Conservation (phyloP, 2,329 filamentous ascomycete species). For the Alternaria sp. region DNA sequence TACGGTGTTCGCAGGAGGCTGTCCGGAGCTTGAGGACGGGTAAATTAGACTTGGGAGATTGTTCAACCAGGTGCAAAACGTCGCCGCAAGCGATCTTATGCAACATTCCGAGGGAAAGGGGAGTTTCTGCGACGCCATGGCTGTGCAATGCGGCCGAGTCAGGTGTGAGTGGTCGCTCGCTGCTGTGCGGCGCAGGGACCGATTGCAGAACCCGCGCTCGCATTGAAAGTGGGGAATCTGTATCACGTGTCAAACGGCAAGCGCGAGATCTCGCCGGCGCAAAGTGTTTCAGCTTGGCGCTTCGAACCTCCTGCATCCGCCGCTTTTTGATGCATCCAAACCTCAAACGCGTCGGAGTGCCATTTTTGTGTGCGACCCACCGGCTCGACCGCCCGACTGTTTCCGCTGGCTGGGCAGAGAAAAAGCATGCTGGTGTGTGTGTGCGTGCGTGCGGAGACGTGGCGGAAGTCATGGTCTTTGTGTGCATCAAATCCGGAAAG, state of each 20-base stretch:
- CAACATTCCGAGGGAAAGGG: slow-evolving; percentile 21
- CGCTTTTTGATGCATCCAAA: slow-evolving; percentile 16
- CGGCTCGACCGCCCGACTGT: background rate
- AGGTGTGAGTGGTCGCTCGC: slow-evolving; percentile 18
- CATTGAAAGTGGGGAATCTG: slow-evolving; percentile 18
- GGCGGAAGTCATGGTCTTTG: background rate
- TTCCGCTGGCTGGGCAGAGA: background rate
- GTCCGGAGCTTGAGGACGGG: slow-evolving; percentile 4
- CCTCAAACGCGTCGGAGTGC: slow-evolving; percentile 28
- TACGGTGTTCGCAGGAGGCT: slow-evolving; percentile 2
- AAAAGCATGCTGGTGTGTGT: slow-evolving; percentile 2
- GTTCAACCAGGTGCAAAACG: background rate
- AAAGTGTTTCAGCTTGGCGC: slow-evolving; percentile 32
- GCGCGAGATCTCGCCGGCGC: slow-evolving; percentile 10
- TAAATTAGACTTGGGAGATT: background rate
- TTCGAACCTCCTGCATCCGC: slow-evolving; percentile 24
- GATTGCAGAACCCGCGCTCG: slow-evolving; percentile 16
- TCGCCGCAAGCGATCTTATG: slow-evolving; percentile 7
- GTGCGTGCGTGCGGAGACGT: background rate
- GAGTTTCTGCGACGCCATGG: slow-evolving; percentile 23
- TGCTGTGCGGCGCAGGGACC: slow-evolving; percentile 21
- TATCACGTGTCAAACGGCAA: slow-evolving; percentile 21
- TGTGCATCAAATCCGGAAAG: slow-evolving; percentile 5
- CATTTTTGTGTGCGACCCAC: slow-evolving; percentile 1
- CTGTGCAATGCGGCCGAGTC: slow-evolving; percentile 23